Percentiles rank a stretch among this genome's conserved stretches.
phyloP scores from a whole-genome alignment of 148 eudicot genomes.

The Amaranthus cruentus region DNA sequence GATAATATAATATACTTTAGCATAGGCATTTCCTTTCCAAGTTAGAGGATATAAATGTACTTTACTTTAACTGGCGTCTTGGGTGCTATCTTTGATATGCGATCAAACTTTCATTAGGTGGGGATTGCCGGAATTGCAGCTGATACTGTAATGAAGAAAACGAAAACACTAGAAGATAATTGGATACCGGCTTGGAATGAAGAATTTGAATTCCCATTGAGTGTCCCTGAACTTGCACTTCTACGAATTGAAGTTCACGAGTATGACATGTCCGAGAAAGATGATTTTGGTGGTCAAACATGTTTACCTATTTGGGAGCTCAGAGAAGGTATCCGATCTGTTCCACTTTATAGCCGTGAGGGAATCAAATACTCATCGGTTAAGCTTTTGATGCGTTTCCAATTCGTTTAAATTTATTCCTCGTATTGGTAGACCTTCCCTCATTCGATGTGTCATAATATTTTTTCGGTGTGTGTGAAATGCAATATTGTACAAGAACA shows the following conservation, averaged over 20 bases:
- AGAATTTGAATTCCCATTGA: slow-evolving; percentile 29
- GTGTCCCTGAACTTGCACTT: slow-evolving; percentile 34
- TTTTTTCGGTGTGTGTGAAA: slow-evolving; percentile 10
- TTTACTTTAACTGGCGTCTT: too few relatives aligned
- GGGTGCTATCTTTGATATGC: background rate
- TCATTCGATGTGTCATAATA: slow-evolving; percentile 4
- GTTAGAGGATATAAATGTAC: too few relatives aligned
- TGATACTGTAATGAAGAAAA: slow-evolving; percentile 30
- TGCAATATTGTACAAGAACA: background rate
- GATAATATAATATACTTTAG: too few relatives aligned
- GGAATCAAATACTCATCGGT: slow-evolving; percentile 28
- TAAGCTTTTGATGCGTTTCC: slow-evolving; percentile 29
- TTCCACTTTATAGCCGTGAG: slow-evolving; percentile 28
- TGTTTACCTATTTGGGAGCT: slow-evolving; percentile 36
- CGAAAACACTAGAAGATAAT: slow-evolving; percentile 31
- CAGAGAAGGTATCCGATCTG: slow-evolving; percentile 30
- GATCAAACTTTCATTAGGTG: slow-evolving; percentile 4
- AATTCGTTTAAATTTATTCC: slow-evolving; percentile 16
- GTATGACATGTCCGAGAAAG: slow-evolving; percentile 36
- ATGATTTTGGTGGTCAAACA: slow-evolving; percentile 38
- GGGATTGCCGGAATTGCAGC: slow-evolving; percentile 32
- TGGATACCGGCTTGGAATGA: slow-evolving; percentile 40
- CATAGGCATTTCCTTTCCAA: too few relatives aligned
- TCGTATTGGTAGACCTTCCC: background rate
- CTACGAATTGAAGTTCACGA: slow-evolving; percentile 35